Base-by-base conservation (phyloP, 1,139 yeast species). In the Entelexis paramagnoliae region DNA sequence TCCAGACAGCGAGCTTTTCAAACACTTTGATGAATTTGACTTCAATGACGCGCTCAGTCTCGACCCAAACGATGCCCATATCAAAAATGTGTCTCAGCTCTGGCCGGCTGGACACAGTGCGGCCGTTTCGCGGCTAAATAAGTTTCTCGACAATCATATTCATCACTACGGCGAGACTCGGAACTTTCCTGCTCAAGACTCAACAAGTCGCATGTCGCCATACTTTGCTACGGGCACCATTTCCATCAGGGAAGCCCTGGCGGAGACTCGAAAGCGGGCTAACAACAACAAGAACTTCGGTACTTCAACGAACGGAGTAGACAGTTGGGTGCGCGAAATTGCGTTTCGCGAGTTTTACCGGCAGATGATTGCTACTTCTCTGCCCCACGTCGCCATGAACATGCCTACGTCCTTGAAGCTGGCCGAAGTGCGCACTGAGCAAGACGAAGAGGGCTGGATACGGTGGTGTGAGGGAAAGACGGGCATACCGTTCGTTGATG, bases 311-410 rank as follows among this genome's bases (percentile, higher is more conserved):
- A 64, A 67, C 2, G 72, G 75, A 13, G 60, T 67, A 16, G 66
- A 68, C 19, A 72, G 71, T 44, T 76, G 75, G 68, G 67, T 76
- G 16, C 68, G 80, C 38, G 79, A 78, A 61, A 67, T 78, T 8
- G 78, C 80, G 1, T 78, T 80, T 77, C 68, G 81, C 56, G 81
- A 78, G 59, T 77, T 76, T 54, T 78, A 78, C 60, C 69, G 72
- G 39, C 79, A 77, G 55, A 68, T 75, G 33, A 55, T 75, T 42
- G 67, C 71, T 51, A 66, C 71, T 52, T 74, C 77, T 73, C 14
- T 30, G 22, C 82, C 82, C 4, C 75, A 71, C 57, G 63, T 75
- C 6, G 70, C 73, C 52, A 77, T 77, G 79, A 69, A 67, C 58
- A 61, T 70, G 49, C 81, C 81, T 1, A 54, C 54, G 24, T 59